Percentiles rank a stretch among this genome's conserved stretches.
Conservation (phyloP, 2,329 filamentous ascomycete genomes). For the Pleomassaria siparia region DNA sequence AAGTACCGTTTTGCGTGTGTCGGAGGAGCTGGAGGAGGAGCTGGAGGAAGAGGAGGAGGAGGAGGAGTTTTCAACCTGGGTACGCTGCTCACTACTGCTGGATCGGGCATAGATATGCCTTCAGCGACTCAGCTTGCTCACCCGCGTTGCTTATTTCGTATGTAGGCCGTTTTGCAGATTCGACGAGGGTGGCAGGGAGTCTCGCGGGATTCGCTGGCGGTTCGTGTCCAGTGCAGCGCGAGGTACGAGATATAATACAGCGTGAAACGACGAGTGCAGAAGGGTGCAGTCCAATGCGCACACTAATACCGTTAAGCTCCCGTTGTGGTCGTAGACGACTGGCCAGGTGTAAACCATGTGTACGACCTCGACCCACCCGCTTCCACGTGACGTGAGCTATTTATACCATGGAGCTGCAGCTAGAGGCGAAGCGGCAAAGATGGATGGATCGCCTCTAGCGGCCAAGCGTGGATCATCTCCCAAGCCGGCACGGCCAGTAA, state of each 20-base stretch:
- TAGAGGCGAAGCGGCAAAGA: constrained; percentile 3
- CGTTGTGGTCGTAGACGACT: no score
- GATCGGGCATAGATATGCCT: neutral
- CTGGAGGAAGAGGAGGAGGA: neutral
- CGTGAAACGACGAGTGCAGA: neutral
- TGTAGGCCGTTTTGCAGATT: constrained; percentile 11
- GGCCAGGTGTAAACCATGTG: no score
- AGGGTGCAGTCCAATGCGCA: no score
- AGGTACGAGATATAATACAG: neutral
- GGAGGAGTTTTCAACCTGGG: neutral
- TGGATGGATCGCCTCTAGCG: constrained; percentile 4
- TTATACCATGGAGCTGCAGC: constrained; percentile 2
- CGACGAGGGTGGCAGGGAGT: constrained; percentile 11
- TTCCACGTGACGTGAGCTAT: constrained; percentile 9
- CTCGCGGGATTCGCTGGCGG: constrained; percentile 11
- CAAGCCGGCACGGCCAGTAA: constrained; percentile 1
- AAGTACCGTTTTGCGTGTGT: no score
- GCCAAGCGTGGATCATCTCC: constrained; percentile 8
- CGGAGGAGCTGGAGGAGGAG: no score
- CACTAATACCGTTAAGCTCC: no score
- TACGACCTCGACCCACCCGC: neutral
- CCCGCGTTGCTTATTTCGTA: constrained; percentile 11
- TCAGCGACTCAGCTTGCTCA: constrained; percentile 11
- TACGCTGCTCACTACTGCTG: neutral
- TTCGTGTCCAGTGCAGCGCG: constrained; percentile 1